Evolutionary conservation across 345 rosid genomes (phyloP), one percentile per base, ranked within the genome.

Genomic region (Bruguiera parviflora): DNA sequence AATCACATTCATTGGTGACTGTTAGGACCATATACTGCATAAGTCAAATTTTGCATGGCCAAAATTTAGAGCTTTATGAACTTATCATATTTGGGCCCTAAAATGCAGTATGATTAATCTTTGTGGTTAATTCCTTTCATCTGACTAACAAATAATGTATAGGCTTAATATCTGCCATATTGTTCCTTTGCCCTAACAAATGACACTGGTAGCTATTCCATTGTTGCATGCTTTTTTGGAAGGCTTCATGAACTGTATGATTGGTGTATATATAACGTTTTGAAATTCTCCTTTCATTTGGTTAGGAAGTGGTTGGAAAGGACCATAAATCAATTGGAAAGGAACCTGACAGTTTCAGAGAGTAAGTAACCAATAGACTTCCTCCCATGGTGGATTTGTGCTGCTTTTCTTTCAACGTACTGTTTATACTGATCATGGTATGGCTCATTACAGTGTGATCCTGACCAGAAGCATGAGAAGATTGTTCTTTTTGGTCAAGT

Each of bases 381-480:
- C 56, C 63, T 69, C 77, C 55, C 66, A 68, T 33, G 21, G 68
- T 63, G 29, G 11, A 58, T 19, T 35, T 60, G 15, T 70, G 19
- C 28, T 64, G 56, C n/a, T 62, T 27, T 24, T 65, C 67, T 63
- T 58, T 28, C 52, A 28, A 35, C 63, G 51, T 70, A 39, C 55
- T 20, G 58, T 20, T 69, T 10, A 58, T 65, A 10, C 46, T 80
- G 15, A 65, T 49, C 53, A 24, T 70, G 24, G 15, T 52, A 57
- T 74, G 55, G 28, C 71, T 66, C 29, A 9, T 46, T 82, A 69
- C 85, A 86, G 87, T 69, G 82, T 94, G 71, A 81, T 84, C 49
- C 83, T 90, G 90, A 94, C 98, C 39, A 79, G 58, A 77, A 89
- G 92, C 82, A 88, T 91, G 97, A 72, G 77, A 87, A 91, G 98